Base-by-base conservation (phyloP, 495 filamentous ascomycete genomes). In the Arthonia radiata region DNA sequence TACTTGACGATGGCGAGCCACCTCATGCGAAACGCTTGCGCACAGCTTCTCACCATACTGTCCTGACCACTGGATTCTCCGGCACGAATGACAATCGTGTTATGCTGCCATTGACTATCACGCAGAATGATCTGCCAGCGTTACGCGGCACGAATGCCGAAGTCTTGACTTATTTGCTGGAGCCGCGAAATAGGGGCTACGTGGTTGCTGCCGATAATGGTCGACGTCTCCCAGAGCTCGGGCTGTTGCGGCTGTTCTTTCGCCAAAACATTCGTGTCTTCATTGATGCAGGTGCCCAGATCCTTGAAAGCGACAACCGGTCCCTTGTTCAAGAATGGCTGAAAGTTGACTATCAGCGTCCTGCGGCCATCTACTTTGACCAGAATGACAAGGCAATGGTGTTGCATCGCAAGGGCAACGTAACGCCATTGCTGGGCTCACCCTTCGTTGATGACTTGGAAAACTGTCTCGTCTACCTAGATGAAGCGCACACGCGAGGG, bases 401-500 rank as follows among this genome's bases (percentile, higher is more conserved):
- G 1, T 11, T 59, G 0, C 49, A 60, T 30, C 48, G 54, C 8
- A 41, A 46, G 15, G 59, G 59, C 0, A 45, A 30, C 1, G 37
- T 49, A 0, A 60, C 71, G 29, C 43, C 46, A 0, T 47, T 81
- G 3, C 48, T 58, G 4, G 48, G 47, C 0, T 80, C 77, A 0
- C 54, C 71, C 0, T 82, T 63, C 38, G 37, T 50, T 0, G 47
- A 56, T 5, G 58, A 69, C 7, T 49, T 78, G 15, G 64, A 61
- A 7, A 33, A 42, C 0, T 82, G 72, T 34, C 46, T 76, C 0
- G 61, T 82, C 0, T 82, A 70, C 37, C 50, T 82, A 2, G 76
- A 81, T 26, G 64, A 86, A 34, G 61, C 61, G 0, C 77, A 86
- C 34, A 80, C 77, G 0, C 46, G 77, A 35, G 77, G 77, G 0